Evolutionary conservation across 345 rosid species (phyloP), one percentile per base, ranked within the genome.

Genomic region (Durio zibethinus): DNA sequence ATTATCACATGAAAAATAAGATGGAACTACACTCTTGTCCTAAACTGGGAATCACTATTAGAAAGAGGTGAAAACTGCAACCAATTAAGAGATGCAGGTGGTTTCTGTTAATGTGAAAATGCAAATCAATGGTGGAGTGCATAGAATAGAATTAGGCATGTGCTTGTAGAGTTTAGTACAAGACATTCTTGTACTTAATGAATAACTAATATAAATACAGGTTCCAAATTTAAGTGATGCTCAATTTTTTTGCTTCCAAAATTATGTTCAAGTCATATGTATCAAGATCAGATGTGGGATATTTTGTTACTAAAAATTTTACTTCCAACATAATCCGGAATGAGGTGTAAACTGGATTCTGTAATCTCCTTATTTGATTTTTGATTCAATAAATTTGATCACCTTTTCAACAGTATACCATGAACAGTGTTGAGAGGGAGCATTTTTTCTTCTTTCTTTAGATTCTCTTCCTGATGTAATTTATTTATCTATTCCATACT

Each of bases 381-480:
- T 72, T 70, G 7, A 7, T 68, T 75, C n/a, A 6, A 36, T 67
- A 45, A 27, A 12, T 72, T 77, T 71, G 40, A 50, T 62, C 21
- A 21, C 53, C 5, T 43, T 71, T 52, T 27, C 56, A 69, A 52
- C 9, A 31, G 43, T 1, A 70, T 50, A 31, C 42, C 42, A 50
- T 50, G 61, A 71, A 20, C 11, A 18, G 27, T 71, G 29, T 75
- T 61, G 54, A 23, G 42, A 50, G 67, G 36, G 70, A 20, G 63
- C 48, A 25, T 20, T 25, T 3, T 33, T 3, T 79, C 38, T 54
- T 27, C 66, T 36, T 77, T 10, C 64, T 31, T 53, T 56, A 7
- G 35, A 29, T 31, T 52, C 18, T 73, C 25, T 42, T 60, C 12
- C 47, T 60, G 40, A 40, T 4, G 27, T 61, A n/a, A n/a, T n/a